A percentile compares a stretch with the other conserved stretches of the same genome.
Conservation (phyloP, 176 grass and related monocot species). For the Paspalum vaginatum region DNA sequence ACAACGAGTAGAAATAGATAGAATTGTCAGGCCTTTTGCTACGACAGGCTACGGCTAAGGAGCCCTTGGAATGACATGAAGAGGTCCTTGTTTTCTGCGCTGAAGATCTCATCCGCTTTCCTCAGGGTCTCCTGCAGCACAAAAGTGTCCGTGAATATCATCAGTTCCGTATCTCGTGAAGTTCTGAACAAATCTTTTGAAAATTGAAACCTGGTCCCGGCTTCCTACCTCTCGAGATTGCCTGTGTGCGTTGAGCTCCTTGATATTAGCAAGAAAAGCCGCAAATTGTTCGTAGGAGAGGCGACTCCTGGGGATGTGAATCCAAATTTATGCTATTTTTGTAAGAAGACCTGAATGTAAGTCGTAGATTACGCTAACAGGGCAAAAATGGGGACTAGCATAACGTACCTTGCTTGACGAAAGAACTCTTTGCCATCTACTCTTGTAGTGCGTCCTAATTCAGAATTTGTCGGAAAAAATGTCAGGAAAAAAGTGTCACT, state of each 20-base stretch:
- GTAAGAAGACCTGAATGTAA: not conserved
- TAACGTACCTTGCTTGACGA: conserved; percentile 73
- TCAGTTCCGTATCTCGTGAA: conserved; percentile 4
- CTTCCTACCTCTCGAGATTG: conserved; percentile 75
- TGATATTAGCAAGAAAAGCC: conserved; percentile 88
- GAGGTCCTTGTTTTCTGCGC: conserved; percentile 79
- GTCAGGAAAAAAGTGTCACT: not conserved
- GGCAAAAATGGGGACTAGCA: not conserved
- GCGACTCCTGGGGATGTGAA: conserved; percentile 56
- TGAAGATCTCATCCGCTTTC: conserved; percentile 87
- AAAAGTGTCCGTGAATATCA: not conserved
- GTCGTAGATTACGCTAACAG: not conserved
- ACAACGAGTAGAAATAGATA: not conserved
- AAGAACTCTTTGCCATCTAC: conserved; percentile 99
- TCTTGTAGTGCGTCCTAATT: conserved; percentile 59
- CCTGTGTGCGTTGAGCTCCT: conserved; percentile 89
- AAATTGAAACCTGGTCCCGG: conserved; percentile 1
- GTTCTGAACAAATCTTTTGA: conserved; percentile 6
- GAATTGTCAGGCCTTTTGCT: conserved; percentile 23
- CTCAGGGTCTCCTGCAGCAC: conserved; percentile 72
- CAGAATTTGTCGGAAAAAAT: not conserved
- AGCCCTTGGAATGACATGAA: conserved; percentile 74
- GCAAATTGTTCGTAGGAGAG: conserved; percentile 97
- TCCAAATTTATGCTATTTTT: not conserved
- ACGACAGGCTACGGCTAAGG: conserved; percentile 70